Evolutionary conservation across 2,329 filamentous ascomycete species (phyloP).

Genomic region (Cadophora gregata): DNA sequence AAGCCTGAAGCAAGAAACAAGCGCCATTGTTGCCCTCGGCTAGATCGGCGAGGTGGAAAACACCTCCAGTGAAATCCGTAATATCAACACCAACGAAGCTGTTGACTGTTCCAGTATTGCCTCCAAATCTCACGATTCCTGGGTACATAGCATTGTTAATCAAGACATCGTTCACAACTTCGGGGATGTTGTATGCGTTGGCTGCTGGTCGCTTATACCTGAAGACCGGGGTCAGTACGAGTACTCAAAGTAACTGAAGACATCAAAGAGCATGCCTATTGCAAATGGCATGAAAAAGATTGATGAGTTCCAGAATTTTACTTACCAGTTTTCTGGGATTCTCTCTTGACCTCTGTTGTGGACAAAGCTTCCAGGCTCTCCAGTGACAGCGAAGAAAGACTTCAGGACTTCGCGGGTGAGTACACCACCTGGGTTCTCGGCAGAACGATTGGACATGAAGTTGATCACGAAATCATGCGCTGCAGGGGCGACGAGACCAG

Average conservation of each 20-base stretch:
- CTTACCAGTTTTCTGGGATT: slow-evolving; percentile 36
- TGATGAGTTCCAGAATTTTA: too few species aligned
- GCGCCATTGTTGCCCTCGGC: neutral
- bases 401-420: slow-evolving; percentile 40
- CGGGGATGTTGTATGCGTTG: neutral
- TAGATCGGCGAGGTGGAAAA: neutral
- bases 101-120: neutral
- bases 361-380: slow-evolving; percentile 29
- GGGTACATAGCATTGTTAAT: neutral
- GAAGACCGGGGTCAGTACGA: too few species aligned
- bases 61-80: neutral
- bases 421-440: slow-evolving; percentile 39
- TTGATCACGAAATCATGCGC: slow-evolving; percentile 42
- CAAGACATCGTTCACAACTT: neutral
- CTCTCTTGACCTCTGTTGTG: slow-evolving; percentile 31
- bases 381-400: slow-evolving; percentile 32
- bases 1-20: neutral
- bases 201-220: slow-evolving; percentile 18
- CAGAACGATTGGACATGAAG: slow-evolving; percentile 44
- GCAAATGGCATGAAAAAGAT: too few species aligned
- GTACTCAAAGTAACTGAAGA: too few species aligned
- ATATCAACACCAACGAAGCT: neutral
- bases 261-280: too few species aligned
- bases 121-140: neutral
- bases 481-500: slow-evolving; percentile 34